Base-by-base conservation (phyloP, 306 rosid species). In the Oxytropis ochrocephala region DNA sequence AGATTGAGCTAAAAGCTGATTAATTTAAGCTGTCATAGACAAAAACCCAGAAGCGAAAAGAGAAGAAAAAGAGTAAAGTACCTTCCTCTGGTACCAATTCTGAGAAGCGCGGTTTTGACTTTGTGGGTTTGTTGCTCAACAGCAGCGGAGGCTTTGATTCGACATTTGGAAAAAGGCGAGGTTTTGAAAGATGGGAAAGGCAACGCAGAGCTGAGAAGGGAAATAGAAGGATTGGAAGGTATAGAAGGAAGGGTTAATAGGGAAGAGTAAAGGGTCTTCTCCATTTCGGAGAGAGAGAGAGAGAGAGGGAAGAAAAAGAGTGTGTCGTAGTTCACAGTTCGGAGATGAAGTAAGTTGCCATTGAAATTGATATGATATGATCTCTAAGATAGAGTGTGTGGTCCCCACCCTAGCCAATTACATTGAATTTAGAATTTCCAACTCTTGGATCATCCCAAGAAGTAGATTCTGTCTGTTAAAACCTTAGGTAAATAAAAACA, bases 41-140 rank as follows among this genome's bases (percentile, higher is more conserved):
- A 60, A 21, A 21, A 35, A 29, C 48, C 42, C 39, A 47, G 6
- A 58, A 43, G 49, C 9, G 21, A 5, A 50, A 56, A 64, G 21
- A 9, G 29, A 32, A n/a, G 7, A 50, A 56, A 64, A 29, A 9
- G 29, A 39, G 14, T 33, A 12, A 36, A 30, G 64, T 79, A 89
- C 97, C 97, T 92, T 79, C 96, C 97, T 69, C 97, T 69, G 33
- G 97, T 92, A 56, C 97, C 97, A 74, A 92, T 92, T 76, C 84
- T 82, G 75, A 91, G 46, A 7, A 89, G 81, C 5, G 95, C 96
- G 5, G 86, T 66, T 32, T 84, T 86, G 48, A 77, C 73, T 58
- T 84, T 67, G 64, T 66, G 79, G 39, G 75, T 75, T 60, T 79
- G 90, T 67, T 86, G 87, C 79, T 89, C 97, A 41, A 84, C 91